Conservation (phyloP, 192 early-diverging fungal genomes). For the Dissophora globulifera region DNA sequence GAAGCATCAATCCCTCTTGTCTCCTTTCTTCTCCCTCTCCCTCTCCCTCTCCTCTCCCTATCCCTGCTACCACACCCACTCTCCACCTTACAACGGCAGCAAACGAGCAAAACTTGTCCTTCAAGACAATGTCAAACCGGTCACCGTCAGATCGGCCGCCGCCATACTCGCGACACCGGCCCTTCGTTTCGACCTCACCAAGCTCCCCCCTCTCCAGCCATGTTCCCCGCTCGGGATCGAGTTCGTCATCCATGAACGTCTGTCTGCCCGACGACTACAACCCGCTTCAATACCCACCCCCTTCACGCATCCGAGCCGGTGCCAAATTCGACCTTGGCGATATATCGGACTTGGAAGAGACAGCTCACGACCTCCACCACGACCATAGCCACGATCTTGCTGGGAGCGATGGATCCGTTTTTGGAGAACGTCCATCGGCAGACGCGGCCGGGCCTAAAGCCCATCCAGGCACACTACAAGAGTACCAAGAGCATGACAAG, state of each 20-base stretch:
- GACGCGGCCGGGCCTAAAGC: background rate
- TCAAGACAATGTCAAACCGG: slow-evolving; percentile 7
- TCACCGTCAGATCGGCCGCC: slow-evolving; percentile 14
- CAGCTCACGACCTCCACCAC: background rate
- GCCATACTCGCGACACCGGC: slow-evolving; percentile 21
- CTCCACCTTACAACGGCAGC: no score
- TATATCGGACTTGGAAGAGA: slow-evolving; percentile 22
- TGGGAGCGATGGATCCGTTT: background rate
- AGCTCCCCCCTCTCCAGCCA: slow-evolving; percentile 6
- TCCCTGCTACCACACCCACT: background rate
- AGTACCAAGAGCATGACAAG: background rate
- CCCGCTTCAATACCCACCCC: slow-evolving; percentile 48
- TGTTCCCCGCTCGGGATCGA: slow-evolving; percentile 8
- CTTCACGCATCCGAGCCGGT: slow-evolving; percentile 41
- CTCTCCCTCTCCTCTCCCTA: background rate
- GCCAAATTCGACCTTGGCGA: slow-evolving; percentile 23
- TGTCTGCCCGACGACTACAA: slow-evolving; percentile 49
- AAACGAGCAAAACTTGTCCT: no score
- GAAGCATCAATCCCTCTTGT: background rate
- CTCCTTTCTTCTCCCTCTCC: background rate
- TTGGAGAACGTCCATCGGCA: background rate
- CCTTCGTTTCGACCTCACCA: slow-evolving; percentile 5
- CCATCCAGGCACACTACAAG: background rate
- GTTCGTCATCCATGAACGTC: slow-evolving; percentile 15
- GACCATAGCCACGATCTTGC: no score